A percentile compares a stretch with the other conserved stretches of the same genome.
Evolutionary conservation across 2,329 filamentous ascomycete genomes (phyloP).

Genomic region (Fusarium abutilonis): DNA sequence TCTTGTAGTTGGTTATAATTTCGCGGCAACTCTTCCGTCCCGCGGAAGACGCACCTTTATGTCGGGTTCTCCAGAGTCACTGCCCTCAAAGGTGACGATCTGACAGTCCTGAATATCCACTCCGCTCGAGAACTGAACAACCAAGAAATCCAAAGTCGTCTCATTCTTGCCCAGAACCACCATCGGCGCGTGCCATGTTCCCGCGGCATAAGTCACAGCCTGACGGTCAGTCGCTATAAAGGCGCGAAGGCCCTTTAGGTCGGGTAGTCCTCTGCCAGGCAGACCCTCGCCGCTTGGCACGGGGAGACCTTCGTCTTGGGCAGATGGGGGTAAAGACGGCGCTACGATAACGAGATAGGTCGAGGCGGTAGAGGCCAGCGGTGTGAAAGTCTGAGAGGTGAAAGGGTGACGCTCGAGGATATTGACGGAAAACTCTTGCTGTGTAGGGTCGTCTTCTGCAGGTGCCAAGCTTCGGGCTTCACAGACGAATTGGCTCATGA

Average conservation of each 20-base stretch:
- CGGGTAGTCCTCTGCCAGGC: conserved; percentile 73
- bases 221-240: conserved; percentile 82
- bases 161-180: conserved; percentile 74
- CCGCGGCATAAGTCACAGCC: conserved; percentile 90
- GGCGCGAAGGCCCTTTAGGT: conserved; percentile 74
- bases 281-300: conserved; percentile 52
- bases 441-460: conserved; percentile 15
- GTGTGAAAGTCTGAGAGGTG: conserved; percentile 93
- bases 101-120: conserved; percentile 88
- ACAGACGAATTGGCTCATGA: conserved; percentile 92
- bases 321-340: conserved; percentile 69
- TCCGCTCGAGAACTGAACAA: conserved; percentile 88
- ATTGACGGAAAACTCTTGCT: conserved; percentile 64
- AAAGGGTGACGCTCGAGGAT: conserved; percentile 93
- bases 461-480: conserved; percentile 51
- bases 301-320: conserved; percentile 41
- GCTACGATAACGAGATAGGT: conserved; percentile 89
- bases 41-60: conserved; percentile 47
- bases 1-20: conserved; percentile 26
- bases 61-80: conserved; percentile 53
- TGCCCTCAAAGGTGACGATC: conserved; percentile 65
- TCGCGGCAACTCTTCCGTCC: conserved; percentile 21
- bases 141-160: conserved; percentile 81
- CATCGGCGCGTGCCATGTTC: conserved; percentile 98
- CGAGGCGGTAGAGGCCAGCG: conserved; percentile 65